These are phyloP conservation scores for Theobroma grandiflorum DNA, from an alignment of 441 rosid species.

Conservation along the genomic window DNA sequence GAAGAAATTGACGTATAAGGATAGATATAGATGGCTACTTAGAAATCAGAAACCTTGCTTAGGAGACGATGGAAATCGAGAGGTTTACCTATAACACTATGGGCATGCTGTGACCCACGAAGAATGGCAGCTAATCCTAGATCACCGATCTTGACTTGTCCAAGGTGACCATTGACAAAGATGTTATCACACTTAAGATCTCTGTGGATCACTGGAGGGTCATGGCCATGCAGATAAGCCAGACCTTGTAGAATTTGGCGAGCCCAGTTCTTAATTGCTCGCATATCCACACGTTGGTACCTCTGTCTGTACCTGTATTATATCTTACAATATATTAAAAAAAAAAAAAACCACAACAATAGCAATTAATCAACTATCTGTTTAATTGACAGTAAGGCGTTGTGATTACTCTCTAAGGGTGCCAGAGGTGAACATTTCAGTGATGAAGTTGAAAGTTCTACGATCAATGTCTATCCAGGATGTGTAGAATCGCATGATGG, in stretches of 20 bases:
- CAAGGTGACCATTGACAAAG: constrained; percentile 80
- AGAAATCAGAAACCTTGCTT: background rate
- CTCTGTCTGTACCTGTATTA: constrained; percentile 58
- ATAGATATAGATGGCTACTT: background rate
- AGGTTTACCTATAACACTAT: constrained; percentile 81
- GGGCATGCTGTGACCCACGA: constrained; percentile 70
- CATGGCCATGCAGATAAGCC: constrained; percentile 60
- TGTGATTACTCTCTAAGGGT: constrained; percentile 62
- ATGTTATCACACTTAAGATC: constrained; percentile 80
- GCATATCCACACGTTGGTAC: constrained; percentile 57
- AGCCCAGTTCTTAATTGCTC: constrained; percentile 72
- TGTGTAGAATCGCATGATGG: constrained; percentile 57
- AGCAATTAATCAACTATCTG: background rate
- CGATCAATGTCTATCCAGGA: constrained; percentile 66
- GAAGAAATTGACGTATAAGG: too few relatives aligned
- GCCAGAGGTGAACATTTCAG: constrained; percentile 77
- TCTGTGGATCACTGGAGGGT: constrained; percentile 78
- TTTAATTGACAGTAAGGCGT: constrained; percentile 3
- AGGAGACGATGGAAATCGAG: background rate
- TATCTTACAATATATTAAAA: background rate
- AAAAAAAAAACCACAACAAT: background rate
- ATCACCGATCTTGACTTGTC: constrained; percentile 79
- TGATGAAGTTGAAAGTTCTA: constrained; percentile 76
- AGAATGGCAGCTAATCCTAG: constrained; percentile 74
- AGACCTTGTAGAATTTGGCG: constrained; percentile 72